These are phyloP conservation scores for Oxyria digyna DNA, from an alignment of 148 eudicot genomes.

Conservation along the genomic window DNA sequence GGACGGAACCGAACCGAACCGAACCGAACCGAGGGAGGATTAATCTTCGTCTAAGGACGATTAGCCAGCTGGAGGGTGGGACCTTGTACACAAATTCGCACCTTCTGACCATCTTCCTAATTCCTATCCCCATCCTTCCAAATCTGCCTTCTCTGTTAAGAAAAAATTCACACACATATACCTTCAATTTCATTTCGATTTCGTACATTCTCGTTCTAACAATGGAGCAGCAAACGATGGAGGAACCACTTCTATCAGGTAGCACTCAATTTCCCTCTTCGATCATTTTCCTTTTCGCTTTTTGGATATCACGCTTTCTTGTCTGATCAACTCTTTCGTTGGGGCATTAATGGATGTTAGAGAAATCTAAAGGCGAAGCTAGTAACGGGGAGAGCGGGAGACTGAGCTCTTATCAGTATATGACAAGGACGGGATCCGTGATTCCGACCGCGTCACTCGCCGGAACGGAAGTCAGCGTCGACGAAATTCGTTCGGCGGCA, in stretches of 20 bases:
- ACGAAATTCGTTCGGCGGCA: constrained; percentile 74
- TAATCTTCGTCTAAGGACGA: too few species aligned
- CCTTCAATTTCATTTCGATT: neutral
- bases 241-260: constrained; percentile 50
- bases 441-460: constrained; percentile 32
- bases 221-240: constrained; percentile 28
- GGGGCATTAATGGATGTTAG: constrained; percentile 4
- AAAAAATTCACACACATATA: neutral
- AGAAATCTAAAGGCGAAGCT: constrained; percentile 17
- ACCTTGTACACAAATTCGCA: neutral
- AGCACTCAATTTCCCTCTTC: neutral
- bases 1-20: too few species aligned
- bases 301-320: neutral
- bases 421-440: constrained; percentile 53
- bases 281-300: neutral
- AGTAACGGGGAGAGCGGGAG: constrained; percentile 23
- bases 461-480: constrained; percentile 60
- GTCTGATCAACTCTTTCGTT: neutral
- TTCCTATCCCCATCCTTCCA: neutral
- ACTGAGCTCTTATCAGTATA: constrained; percentile 51
- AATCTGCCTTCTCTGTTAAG: constrained; percentile 4
- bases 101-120: neutral
- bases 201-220: neutral
- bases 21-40: too few species aligned
- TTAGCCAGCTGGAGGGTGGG: neutral